A percentile compares a stretch with the other conserved stretches of the same genome.
phyloP scores from a whole-genome alignment of 371 early-diverging fungal species.

The Encephalitozoon cuniculi region DNA sequence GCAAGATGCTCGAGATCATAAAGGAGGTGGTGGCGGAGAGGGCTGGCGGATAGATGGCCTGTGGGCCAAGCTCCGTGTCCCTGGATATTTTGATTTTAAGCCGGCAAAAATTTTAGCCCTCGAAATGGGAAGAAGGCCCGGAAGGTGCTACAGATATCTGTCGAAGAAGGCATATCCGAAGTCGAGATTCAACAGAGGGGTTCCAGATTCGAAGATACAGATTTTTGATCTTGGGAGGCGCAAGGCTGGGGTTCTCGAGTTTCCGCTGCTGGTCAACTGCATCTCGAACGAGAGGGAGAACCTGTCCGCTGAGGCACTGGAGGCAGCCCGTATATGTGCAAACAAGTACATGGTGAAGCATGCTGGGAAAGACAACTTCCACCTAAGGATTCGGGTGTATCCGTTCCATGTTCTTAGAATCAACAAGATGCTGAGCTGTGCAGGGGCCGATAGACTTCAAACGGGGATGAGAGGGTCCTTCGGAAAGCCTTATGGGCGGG shows the following conservation, averaged over 20 bases:
- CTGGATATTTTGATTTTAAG: background rate
- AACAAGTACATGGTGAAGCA: slow-evolving; percentile 98
- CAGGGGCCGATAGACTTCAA: slow-evolving; percentile 99
- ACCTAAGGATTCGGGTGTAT: slow-evolving; percentile 96
- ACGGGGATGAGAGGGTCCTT: slow-evolving; percentile 99
- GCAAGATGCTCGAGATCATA: background rate
- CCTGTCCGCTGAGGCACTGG: slow-evolving; percentile 93
- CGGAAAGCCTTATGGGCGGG: slow-evolving; percentile 96
- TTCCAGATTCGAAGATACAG: slow-evolving; percentile 95
- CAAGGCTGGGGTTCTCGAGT: slow-evolving; percentile 93
- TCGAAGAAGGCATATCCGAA: slow-evolving; percentile 99
- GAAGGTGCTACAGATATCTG: slow-evolving; percentile 71
- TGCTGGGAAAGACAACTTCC: slow-evolving; percentile 98
- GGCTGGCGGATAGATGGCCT: background rate
- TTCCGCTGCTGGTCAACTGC: slow-evolving; percentile 89
- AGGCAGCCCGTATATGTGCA: slow-evolving; percentile 95
- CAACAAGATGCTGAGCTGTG: slow-evolving; percentile 99
- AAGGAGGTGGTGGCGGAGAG: background rate
- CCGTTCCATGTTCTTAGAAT: slow-evolving; percentile 99
- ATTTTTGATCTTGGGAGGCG: slow-evolving; percentile 97
- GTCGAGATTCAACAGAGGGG: slow-evolving; percentile 98
- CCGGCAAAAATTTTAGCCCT: slow-evolving; percentile 5
- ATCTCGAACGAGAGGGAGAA: slow-evolving; percentile 96
- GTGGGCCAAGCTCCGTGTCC: background rate
- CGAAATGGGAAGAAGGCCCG: slow-evolving; percentile 61